A percentile compares a stretch with the other conserved stretches of the same genome.
phyloP scores from a whole-genome alignment of 768 basidiomycete genomes.

The Tricholoma matsutake region DNA sequence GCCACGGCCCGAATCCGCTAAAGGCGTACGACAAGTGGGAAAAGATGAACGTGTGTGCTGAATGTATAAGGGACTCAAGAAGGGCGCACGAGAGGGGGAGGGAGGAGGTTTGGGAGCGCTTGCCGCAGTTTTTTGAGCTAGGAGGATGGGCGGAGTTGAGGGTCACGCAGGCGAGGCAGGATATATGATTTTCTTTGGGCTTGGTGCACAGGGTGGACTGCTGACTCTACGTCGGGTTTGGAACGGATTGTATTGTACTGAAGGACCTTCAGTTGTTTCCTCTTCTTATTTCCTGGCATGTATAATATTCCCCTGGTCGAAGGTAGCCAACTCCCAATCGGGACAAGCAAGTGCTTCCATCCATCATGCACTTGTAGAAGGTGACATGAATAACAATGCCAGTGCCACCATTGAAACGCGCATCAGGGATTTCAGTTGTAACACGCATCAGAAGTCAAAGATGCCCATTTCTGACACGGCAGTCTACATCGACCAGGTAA shows the following conservation, averaged over 20 bases:
- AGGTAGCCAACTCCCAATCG: too few relatives aligned
- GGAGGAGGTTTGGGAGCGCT: slow-evolving; percentile 36
- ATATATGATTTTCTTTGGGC: neutral
- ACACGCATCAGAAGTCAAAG: too few relatives aligned
- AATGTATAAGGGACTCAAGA: slow-evolving; percentile 32
- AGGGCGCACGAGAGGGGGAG: slow-evolving; percentile 29
- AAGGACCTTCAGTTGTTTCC: neutral
- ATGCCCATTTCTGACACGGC: too few relatives aligned
- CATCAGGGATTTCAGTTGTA: too few relatives aligned
- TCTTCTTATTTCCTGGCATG: too few relatives aligned
- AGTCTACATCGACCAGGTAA: too few relatives aligned
- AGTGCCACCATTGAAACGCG: too few relatives aligned
- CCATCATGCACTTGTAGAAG: too few relatives aligned
- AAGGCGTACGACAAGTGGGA: slow-evolving; percentile 34
- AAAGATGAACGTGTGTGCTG: slow-evolving; percentile 31
- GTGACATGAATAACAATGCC: too few relatives aligned
- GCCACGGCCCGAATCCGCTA: slow-evolving; percentile 31
- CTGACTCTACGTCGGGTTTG: neutral
- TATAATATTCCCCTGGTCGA: too few relatives aligned
- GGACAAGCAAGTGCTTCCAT: too few relatives aligned
- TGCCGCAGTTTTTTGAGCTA: slow-evolving; percentile 38
- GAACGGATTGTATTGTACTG: neutral
- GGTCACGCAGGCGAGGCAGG: slow-evolving; percentile 20
- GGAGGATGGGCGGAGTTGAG: slow-evolving; percentile 35
- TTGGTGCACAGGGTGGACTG: neutral